These are phyloP conservation scores for Corynespora cassiicola DNA, from an alignment of 2,329 filamentous ascomycete genomes.

Conservation along the genomic window DNA sequence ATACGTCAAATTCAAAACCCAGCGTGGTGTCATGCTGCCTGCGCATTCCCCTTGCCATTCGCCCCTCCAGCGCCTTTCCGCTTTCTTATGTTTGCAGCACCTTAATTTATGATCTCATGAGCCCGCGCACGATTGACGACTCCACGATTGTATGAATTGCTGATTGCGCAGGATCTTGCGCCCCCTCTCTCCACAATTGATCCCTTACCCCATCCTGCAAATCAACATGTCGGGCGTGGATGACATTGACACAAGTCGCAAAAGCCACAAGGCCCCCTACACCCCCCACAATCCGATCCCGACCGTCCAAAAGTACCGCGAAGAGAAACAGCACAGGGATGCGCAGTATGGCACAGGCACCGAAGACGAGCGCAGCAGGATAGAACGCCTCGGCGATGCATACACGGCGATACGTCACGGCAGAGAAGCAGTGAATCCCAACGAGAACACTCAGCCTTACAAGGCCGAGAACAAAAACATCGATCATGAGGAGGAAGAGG, in stretches of 20 bases:
- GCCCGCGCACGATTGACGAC: constrained; percentile 5
- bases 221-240: constrained; percentile 50
- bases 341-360: constrained; percentile 37
- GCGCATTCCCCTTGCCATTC: not conserved
- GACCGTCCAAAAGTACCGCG: constrained; percentile 53
- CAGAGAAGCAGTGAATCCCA: constrained; percentile 27
- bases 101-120: constrained; percentile 3
- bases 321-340: constrained; percentile 53
- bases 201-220: not conserved
- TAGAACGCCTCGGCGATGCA: constrained; percentile 44
- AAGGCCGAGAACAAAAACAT: constrained; percentile 44
- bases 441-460: constrained; percentile 38
- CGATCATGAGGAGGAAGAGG: constrained; percentile 30
- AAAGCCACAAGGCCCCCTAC: constrained; percentile 51
- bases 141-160: constrained; percentile 11
- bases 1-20: constrained; percentile 19
- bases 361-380: constrained; percentile 34
- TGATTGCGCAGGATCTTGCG: constrained; percentile 13
- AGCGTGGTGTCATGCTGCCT: constrained; percentile 2
- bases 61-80: not conserved
- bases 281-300: constrained; percentile 53
- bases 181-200: constrained; percentile 1
- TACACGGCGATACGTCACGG: constrained; percentile 42
- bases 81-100: constrained; percentile 1
- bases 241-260: constrained; percentile 45